phyloP scores from a whole-genome alignment of 129 eudicot species.

The Centaurea solstitialis region DNA sequence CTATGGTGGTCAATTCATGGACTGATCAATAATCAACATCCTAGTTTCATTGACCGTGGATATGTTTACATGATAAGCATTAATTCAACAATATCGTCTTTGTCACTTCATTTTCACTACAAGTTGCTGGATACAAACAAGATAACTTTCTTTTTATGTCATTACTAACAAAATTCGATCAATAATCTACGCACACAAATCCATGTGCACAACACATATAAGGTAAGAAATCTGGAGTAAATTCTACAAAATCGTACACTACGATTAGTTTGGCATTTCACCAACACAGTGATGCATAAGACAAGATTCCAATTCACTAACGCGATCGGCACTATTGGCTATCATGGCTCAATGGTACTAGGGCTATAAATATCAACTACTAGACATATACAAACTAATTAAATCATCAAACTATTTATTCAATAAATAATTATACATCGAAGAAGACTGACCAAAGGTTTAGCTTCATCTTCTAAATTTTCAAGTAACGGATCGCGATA shows the following conservation, averaged over 20 bases:
- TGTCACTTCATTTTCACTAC: background rate
- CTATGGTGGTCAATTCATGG: background rate
- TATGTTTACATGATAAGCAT: background rate
- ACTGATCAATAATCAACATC: background rate
- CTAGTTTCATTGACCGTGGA: background rate
- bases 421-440: background rate
- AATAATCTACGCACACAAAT: background rate
- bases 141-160: background rate
- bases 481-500: conserved; percentile 59
- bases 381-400: background rate
- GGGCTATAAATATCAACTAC: background rate
- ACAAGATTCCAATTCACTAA: background rate
- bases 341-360: background rate
- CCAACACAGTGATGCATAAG: background rate
- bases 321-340: background rate
- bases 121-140: background rate
- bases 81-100: background rate
- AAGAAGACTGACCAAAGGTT: conserved; percentile 52
- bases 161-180: background rate
- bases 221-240: background rate
- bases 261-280: background rate
- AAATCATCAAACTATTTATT: conserved; percentile 2
- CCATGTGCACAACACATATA: background rate
- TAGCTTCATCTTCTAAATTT: conserved; percentile 42
- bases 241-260: background rate